Evolutionary conservation across 108 stramenopile genomes (phyloP), one percentile per base, ranked within the genome.

Genomic region (Pinguiococcus pyrenoidosus): DNA sequence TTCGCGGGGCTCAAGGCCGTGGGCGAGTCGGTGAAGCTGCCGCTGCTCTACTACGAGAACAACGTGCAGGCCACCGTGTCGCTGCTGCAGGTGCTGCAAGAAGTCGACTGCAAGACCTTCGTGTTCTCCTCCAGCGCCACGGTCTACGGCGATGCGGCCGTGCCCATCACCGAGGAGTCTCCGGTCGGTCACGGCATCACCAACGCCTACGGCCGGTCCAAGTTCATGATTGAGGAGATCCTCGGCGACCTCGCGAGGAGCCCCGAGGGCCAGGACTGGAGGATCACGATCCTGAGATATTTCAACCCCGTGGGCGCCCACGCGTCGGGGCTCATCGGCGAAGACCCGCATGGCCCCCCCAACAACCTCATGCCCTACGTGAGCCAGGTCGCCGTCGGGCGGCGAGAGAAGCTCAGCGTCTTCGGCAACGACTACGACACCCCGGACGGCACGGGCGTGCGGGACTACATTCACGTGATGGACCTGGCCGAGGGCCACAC

Each of bases 201-300:
- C 38, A 99, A 99, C 69, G 86, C 93, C 38, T 99, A 99, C 60
- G 97, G 97, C 28, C 57, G 90, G 39, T 95, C 97, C 27, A 99
- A 99, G 68, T 88, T 85, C 60, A 89, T 99, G 84, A 81, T 99
- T 61, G 97, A 99, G 48, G 90, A 92, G 60, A 88, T 99, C 53
- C 69, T 99, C 32, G 56, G 64, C 14, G 95, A 96, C 54, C 87
- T 87, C 56, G 68, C 76, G 49, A 80, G 75, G 0, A 76, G 69
- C 44, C 67, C 73, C 17, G 29, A 33, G n/a, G 36, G 36, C 6
- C 2, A 12, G 6, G n/a, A n/a, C 24, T 51, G 50, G 50, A 51
- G 37, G 6, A 14, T 51, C n/a, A 65, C 69, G 13, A 59, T 89
- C 46, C 56, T 94, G 30, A 80, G 92, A 6, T 94, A 94, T 54